Evolutionary conservation across 352 stramenopile species (phyloP), one percentile per base, ranked within the genome.

Genomic region (Globisporangium abappressorium): DNA sequence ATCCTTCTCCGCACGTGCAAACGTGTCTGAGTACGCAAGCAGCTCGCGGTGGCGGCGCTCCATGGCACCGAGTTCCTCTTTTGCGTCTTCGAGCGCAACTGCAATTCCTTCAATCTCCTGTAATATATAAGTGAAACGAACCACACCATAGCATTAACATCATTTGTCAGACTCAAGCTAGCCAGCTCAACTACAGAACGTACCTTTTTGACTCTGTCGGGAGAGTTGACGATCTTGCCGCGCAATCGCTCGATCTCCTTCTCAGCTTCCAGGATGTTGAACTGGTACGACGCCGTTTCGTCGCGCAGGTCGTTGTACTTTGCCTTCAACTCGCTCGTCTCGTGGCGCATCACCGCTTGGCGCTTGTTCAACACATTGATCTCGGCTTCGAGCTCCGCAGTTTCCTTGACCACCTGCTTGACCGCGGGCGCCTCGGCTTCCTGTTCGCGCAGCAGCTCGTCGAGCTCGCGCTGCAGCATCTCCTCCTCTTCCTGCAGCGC

Each of bases 311-410:
- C 75, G 41, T 85, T 88, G 68, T 87, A 84, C 66, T 86, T 77
- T 47, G 69, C 78, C 65, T 97, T 97, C 33, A 98, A 75, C 66
- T 88, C 77, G 49, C 75, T 75, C 5, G 76, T 91, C 70, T 98
- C 85, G 70, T 96, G 85, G 38, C 86, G 83, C 66, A 97, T 82
- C 12, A 91, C 80, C 0, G 92, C 81, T 70, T 98, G 96, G 22
- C 91, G 73, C 64, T 92, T 92, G 69, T 98, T 98, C 30, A 97
- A 78, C 57, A 79, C 76, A 43, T 97, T 88, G 72, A 98, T 98
- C 58, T 98, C 85, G 7, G 70, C 70, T 65, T 98, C 91, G 2
- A 97, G 75, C 36, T 88, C 76, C n/a, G 78, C 75, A 41, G 90
- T 95, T 64, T 98, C 94, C 1, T 79, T 66, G 12, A 84, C 85